Evolutionary conservation across 306 rosid genomes (phyloP).

Genomic region (Fragaria vesca): DNA sequence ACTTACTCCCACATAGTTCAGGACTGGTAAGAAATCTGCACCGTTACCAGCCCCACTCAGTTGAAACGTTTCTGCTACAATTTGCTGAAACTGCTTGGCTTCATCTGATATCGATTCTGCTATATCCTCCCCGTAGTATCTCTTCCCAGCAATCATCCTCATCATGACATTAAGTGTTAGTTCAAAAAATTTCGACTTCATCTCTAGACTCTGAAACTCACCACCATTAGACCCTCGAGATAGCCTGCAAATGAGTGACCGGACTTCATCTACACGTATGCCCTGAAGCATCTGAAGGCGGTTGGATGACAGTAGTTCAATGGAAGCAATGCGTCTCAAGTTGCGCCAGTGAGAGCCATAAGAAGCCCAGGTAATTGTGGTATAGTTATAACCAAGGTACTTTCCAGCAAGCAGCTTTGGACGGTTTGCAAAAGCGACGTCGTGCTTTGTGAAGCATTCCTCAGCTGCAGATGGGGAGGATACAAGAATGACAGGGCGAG

Average conservation of each 20-base stretch:
- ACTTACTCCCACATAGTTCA: neutral
- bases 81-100: constrained; percentile 21
- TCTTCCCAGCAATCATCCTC: constrained; percentile 44
- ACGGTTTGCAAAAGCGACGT: constrained; percentile 43
- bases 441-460: constrained; percentile 41
- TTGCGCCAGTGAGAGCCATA: constrained; percentile 46
- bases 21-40: constrained; percentile 14
- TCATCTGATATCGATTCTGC: constrained; percentile 3
- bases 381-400: constrained; percentile 33
- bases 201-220: constrained; percentile 15
- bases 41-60: neutral
- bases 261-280: constrained; percentile 32
- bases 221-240: neutral
- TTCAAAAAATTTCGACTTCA: constrained; percentile 19
- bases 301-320: constrained; percentile 29
- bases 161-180: constrained; percentile 34
- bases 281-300: constrained; percentile 26
- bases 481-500: constrained; percentile 32
- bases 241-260: constrained; percentile 16
- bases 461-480: constrained; percentile 38
- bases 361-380: constrained; percentile 29
- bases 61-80: constrained; percentile 14
- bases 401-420: constrained; percentile 30
- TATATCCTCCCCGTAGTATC: constrained; percentile 32
- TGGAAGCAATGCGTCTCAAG: constrained; percentile 30